phyloP scores from a whole-genome alignment of 1,139 yeast genomes.

The Nakaseomyces glabratus region DNA sequence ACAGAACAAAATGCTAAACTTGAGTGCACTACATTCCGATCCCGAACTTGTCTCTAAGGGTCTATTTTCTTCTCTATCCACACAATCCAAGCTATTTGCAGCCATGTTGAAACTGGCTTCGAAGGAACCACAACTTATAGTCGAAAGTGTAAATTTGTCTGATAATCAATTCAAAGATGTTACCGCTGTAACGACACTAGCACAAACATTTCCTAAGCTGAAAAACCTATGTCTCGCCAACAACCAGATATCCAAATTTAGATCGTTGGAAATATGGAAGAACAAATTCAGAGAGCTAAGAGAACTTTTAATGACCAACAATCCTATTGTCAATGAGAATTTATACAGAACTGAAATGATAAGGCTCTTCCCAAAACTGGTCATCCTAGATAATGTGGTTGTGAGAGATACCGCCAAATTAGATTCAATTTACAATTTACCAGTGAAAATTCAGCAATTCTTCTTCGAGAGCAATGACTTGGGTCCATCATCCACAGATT shows the following conservation, averaged over 20 bases:
- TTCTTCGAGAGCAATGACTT: constrained; percentile 79
- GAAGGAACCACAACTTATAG: constrained; percentile 36
- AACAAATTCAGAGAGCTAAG: constrained; percentile 64
- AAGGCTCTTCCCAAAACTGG: constrained; percentile 65
- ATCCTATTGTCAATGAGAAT: constrained; percentile 52
- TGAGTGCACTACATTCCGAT: constrained; percentile 62
- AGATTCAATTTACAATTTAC: constrained; percentile 44
- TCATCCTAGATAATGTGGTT: constrained; percentile 68
- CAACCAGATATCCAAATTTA: constrained; percentile 53
- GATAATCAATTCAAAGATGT: constrained; percentile 60
- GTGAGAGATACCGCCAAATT: constrained; percentile 66
- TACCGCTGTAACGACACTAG: constrained; percentile 52
- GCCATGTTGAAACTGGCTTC: constrained; percentile 82
- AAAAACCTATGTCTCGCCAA: constrained; percentile 72
- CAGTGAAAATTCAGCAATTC: constrained; percentile 41
- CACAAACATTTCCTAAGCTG: constrained; percentile 66
- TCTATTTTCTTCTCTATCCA: constrained; percentile 47
- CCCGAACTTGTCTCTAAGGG: constrained; percentile 54
- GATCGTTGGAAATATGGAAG: constrained; percentile 65
- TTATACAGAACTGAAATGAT: constrained; percentile 55
- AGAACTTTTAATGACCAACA: constrained; percentile 67
- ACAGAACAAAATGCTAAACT: constrained; percentile 55
- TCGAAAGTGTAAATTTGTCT: constrained; percentile 71
- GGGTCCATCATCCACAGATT: constrained; percentile 61
- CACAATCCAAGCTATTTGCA: constrained; percentile 74